Evolutionary conservation across 495 filamentous ascomycete genomes (phyloP), one percentile per base, ranked within the genome.

Genomic region (Aspergillus wentii): DNA sequence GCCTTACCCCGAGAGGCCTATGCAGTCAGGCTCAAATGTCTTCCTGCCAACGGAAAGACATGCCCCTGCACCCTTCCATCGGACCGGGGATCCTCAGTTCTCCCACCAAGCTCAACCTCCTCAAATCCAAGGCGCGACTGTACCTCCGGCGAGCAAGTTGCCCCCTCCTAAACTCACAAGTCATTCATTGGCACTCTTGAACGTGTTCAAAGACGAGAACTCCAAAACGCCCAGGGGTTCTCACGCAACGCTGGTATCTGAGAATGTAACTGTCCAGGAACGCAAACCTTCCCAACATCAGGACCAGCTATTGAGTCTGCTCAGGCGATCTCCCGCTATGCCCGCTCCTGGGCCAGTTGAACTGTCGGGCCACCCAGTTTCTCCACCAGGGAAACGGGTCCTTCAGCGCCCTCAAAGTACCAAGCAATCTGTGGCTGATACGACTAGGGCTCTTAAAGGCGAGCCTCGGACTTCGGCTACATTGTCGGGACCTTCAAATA

Each of bases 141-240:
- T 77, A 29, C 75, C 78, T 21, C 65, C 74, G 44, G 73, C 80
- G 25, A 76, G 68, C 50, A 72, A 76, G 33, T 49, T 78, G 17
- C 78, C 75, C 8, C 62, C 72, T 25, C 82, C 78, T 5, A 77
- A 81, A 48, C 67, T 88, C 26, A 83, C 63, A 7, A 72, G 64
- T 26, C 83, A 88, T 52, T 76, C 79, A 4, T 61, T 79, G 35
- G 71, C 77, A 18, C 54, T 88, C 5, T 57, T 88, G 30, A 80
- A 74, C 50, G 69, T 79, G 2, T 83, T 87, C 57, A 87, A 82
- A 54, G 58, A 54, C 29, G 58, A 62, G 4, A 48, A 57, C 20
- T 40, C 57, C 14, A 57, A 64, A 23, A 52, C 61, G 3, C 51
- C 62, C 1, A 56, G 61, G 11, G 48, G 53, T 8, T 40, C 56